A percentile compares a stretch with the other conserved stretches of the same genome.
Evolutionary conservation across 352 stramenopile genomes (phyloP).

Genomic region (Phytophthora citricola): DNA sequence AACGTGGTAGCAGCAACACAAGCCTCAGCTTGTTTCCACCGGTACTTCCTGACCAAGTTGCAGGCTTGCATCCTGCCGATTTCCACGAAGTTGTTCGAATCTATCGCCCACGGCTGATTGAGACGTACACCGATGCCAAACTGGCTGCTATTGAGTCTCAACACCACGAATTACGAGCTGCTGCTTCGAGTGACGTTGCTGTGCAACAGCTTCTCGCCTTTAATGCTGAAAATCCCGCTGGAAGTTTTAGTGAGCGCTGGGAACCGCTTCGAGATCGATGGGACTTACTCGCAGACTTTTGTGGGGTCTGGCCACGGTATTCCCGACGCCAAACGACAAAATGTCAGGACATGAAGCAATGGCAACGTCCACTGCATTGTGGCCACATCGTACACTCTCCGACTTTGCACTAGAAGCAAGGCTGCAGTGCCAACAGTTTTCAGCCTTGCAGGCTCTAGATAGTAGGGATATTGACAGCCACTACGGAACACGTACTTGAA

Average conservation of each 20-base stretch:
- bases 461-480: background rate
- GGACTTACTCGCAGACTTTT: constrained; percentile 25
- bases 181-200: constrained; percentile 20
- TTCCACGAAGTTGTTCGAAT: constrained; percentile 28
- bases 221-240: constrained; percentile 7
- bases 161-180: constrained; percentile 27
- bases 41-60: constrained; percentile 33
- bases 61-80: constrained; percentile 17
- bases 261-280: constrained; percentile 18
- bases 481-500: constrained; percentile 2
- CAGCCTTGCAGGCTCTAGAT: constrained; percentile 15
- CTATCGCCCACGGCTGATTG: constrained; percentile 13
- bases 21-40: constrained; percentile 28
- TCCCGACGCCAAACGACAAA: constrained; percentile 8
- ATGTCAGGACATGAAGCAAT: background rate
- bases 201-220: constrained; percentile 22
- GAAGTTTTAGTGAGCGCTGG: constrained; percentile 27
- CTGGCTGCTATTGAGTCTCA: constrained; percentile 23
- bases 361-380: background rate
- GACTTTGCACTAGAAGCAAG: constrained; percentile 25
- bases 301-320: constrained; percentile 31
- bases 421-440: constrained; percentile 35
- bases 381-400: background rate
- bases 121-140: constrained; percentile 23
- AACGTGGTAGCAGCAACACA: constrained; percentile 8